Conservation (phyloP, 441 rosid species). For the Metrosideros polymorpha region DNA sequence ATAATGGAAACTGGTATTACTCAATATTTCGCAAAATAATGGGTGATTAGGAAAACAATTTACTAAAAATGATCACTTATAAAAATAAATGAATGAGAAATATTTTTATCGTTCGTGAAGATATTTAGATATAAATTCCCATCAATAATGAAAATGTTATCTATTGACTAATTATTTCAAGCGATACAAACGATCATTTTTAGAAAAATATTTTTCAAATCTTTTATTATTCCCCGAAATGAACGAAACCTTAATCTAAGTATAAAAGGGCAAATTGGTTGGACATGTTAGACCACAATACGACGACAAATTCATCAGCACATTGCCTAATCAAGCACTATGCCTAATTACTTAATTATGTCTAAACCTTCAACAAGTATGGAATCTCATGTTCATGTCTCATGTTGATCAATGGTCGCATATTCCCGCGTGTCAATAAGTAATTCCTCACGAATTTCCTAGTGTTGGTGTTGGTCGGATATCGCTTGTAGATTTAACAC, state of each 20-base stretch:
- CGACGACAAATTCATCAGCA: neutral
- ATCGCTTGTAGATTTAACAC: neutral
- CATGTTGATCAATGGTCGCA: neutral
- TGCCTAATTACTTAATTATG: neutral
- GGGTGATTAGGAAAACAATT: no score
- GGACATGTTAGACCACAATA: neutral
- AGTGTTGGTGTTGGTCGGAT: neutral
- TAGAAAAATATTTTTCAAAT: neutral
- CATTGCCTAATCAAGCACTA: neutral
- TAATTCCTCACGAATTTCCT: neutral
- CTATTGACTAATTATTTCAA: no score
- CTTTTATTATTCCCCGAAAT: neutral
- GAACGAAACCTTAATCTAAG: neutral
- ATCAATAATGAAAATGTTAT: neutral
- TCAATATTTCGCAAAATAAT: no score
- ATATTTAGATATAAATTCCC: neutral
- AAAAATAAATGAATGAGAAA: neutral
- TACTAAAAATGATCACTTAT: neutral
- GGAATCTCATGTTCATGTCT: neutral
- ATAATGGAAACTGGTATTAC: no score
- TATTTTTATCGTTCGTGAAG: neutral
- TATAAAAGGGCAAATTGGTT: neutral
- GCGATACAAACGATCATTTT: no score
- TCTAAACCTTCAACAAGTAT: neutral
- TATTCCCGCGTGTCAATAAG: neutral